A percentile compares a stretch with the other conserved stretches of the same genome.
These are phyloP conservation scores for Brassica incana DNA, from an alignment of 345 rosid genomes.

Conservation along the genomic window DNA sequence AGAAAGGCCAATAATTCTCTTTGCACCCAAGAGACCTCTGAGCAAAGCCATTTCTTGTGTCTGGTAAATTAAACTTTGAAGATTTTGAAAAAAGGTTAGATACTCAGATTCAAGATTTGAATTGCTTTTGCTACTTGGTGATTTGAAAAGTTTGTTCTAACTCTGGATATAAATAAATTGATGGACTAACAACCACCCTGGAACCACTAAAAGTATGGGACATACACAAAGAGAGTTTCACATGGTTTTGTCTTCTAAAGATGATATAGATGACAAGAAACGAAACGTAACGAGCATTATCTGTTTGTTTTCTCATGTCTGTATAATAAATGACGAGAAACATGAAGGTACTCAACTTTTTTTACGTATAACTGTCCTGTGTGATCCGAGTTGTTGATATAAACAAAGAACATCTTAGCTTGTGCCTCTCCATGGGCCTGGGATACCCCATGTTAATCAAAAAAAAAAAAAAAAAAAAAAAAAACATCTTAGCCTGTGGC, in stretches of 20 bases:
- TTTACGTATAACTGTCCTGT: neutral
- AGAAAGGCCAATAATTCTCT: neutral
- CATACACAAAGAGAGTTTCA: neutral
- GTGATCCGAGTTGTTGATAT: neutral
- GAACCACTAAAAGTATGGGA: neutral
- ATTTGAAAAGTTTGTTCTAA: neutral
- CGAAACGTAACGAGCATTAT: neutral
- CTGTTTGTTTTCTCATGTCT: neutral
- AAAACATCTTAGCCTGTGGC: neutral
- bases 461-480: too few relatives aligned
- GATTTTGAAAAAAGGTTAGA: neutral
- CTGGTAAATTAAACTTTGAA: neutral
- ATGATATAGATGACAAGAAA: neutral
- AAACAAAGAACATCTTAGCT: neutral
- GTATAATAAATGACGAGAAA: neutral
- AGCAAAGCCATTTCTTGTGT: neutral
- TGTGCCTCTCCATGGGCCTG: too few relatives aligned
- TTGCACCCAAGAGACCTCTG: neutral
- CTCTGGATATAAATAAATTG: neutral
- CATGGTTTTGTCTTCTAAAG: neutral
- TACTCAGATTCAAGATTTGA: neutral
- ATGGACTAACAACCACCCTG: neutral
- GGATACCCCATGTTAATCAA: too few relatives aligned
- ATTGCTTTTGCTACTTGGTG: neutral
- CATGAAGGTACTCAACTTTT: neutral